Percentiles rank a stretch among this genome's conserved stretches.
phyloP scores from a whole-genome alignment of 73 alveolate species.

The Uronychia binucleata region DNA sequence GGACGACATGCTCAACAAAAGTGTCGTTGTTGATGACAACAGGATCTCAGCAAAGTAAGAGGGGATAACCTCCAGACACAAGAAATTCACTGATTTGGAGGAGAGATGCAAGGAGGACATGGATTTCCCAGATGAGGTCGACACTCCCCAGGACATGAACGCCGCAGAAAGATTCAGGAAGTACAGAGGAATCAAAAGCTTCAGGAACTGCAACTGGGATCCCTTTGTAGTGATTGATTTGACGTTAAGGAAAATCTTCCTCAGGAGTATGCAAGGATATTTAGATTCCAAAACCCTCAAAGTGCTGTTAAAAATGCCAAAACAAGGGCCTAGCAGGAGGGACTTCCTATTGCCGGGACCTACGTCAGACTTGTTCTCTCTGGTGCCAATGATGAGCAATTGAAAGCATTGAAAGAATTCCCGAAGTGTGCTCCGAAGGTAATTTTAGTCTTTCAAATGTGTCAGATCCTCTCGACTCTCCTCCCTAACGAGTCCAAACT shows the following conservation, averaged over 20 bases:
- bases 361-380: slow-evolving; percentile 66
- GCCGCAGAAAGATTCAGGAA: slow-evolving; percentile 88
- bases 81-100: slow-evolving; percentile 79
- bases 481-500: slow-evolving; percentile 96
- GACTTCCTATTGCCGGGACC: slow-evolving; percentile 81
- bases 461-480: slow-evolving; percentile 88
- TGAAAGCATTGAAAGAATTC: slow-evolving; percentile 1
- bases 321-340: slow-evolving; percentile 69
- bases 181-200: slow-evolving; percentile 96
- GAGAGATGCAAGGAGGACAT: slow-evolving; percentile 89
- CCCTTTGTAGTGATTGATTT: slow-evolving; percentile 66
- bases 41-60: slow-evolving; percentile 63
- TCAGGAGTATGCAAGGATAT: slow-evolving; percentile 84
- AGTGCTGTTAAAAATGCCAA: slow-evolving; percentile 67
- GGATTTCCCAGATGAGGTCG: slow-evolving; percentile 97
- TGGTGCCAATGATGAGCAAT: slow-evolving; percentile 8
- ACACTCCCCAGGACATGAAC: slow-evolving; percentile 85
- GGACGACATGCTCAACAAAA: slow-evolving; percentile 82
- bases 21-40: slow-evolving; percentile 78
- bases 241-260: slow-evolving; percentile 83
- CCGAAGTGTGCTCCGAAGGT: neutral
- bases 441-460: slow-evolving; percentile 9
- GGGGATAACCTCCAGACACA: slow-evolving; percentile 44
- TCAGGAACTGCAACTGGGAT: slow-evolving; percentile 98
- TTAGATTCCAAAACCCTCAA: slow-evolving; percentile 76